Evolutionary conservation across 352 stramenopile species (phyloP).

Genomic region (Albugo laibachii): DNA sequence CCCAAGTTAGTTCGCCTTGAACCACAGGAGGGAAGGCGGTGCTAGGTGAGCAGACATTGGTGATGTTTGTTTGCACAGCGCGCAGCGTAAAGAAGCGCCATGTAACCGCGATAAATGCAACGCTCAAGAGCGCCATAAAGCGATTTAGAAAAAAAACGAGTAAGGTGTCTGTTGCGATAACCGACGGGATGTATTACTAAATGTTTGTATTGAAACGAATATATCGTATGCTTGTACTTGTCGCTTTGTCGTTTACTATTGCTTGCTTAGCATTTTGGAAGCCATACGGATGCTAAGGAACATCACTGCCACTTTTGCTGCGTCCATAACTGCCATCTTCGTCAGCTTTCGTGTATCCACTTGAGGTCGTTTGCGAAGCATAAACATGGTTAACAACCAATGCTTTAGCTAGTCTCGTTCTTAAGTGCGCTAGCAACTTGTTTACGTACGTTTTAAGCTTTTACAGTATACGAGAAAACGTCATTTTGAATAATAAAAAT

Average conservation of each 20-base stretch:
- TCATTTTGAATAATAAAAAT: too few relatives aligned
- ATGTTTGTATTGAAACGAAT: too few relatives aligned
- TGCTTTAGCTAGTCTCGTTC: too few relatives aligned
- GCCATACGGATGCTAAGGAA: constrained; percentile 55
- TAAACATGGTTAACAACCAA: constrained; percentile 27
- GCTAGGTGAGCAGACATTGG: constrained; percentile 36
- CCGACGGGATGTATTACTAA: too few relatives aligned
- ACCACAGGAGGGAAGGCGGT: constrained; percentile 20
- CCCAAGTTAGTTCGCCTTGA: constrained; percentile 40
- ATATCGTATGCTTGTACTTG: too few relatives aligned
- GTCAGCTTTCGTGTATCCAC: constrained; percentile 58
- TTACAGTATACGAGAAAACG: too few relatives aligned
- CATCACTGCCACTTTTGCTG: constrained; percentile 51
- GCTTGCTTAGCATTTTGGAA: constrained; percentile 47
- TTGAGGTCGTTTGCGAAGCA: constrained; percentile 78
- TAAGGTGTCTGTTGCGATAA: too few relatives aligned
- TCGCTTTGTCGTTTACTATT: constrained; percentile 12
- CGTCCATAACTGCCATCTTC: constrained; percentile 49
- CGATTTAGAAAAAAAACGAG: too few relatives aligned
- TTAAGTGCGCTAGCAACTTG: too few relatives aligned
- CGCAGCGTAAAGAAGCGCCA: not conserved
- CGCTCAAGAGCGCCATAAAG: too few relatives aligned
- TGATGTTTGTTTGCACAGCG: constrained; percentile 26
- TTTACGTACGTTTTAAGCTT: too few relatives aligned
- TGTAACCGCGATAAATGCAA: too few relatives aligned